Base-by-base conservation (phyloP, 179 eudicot species). In the Pouteria campechiana region DNA sequence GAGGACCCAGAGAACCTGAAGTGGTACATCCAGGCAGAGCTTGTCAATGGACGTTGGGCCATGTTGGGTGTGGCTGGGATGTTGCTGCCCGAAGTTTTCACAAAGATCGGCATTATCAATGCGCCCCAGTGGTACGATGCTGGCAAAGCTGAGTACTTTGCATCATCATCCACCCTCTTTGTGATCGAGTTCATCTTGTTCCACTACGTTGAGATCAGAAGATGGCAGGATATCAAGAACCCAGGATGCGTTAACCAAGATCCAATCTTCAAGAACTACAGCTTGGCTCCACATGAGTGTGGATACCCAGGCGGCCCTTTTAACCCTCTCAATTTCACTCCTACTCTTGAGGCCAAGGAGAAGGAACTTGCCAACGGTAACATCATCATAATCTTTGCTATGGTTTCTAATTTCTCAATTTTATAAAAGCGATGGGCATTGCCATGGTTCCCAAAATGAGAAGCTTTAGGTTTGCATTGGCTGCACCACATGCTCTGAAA, bases 211-310 rank as follows among this genome's bases (percentile, higher is more conserved):
- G 99, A 92, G 77, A 92, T 92, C 53, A 68, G 96, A 22, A 67
- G 99, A 64, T 92, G 96, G 99, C 99, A 92, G 32, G 96, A 92
- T 68, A 90, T 90, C 17, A 90, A 90, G 78, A 86, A 90, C 92
- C 96, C 99, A 1, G 96, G 96, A 30, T 54, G 94, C 52, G 99
- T 92, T 7, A 87, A 92, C 65, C 99, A 92, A 44, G 99, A 92
- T 34, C 99, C 99, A 3, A 92, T 92, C 47, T 92, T 92, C 53
- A 92, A 87, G 77, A 93, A 67, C 65, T 92, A 87, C 55, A 82
- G 92, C 44, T 61, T 92, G 61, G 94, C 99, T 24, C 94, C 94
- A 2, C 53, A 78, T 59, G 92, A 87, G 48, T 61, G 50, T 7
- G 99, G 99, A 16, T 92, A 92, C 73, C 99, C 99, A 27, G 99